phyloP scores from a whole-genome alignment of 257 asterid genomes.

The Ligustrum vulgare region DNA sequence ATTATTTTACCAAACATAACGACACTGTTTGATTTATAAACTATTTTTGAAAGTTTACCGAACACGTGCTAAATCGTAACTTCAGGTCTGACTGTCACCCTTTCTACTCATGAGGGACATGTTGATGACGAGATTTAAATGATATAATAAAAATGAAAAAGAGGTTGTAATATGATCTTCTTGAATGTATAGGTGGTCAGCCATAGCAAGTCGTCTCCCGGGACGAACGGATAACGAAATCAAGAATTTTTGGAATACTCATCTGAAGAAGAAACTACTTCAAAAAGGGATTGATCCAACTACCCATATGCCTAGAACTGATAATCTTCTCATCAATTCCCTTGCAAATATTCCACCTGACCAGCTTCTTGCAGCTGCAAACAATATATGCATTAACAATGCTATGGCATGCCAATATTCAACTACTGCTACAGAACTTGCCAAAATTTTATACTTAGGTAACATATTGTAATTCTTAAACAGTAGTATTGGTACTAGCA shows the following conservation, averaged over 20 bases:
- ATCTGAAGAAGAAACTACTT: constrained; percentile 33
- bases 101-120: background rate
- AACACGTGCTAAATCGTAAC: no score
- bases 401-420: constrained; percentile 21
- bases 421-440: constrained; percentile 24
- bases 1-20: no score
- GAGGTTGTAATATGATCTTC: background rate
- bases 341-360: constrained; percentile 7
- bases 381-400: constrained; percentile 8
- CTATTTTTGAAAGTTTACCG: no score
- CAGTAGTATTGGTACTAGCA: background rate
- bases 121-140: background rate
- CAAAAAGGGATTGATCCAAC: constrained; percentile 38
- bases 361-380: constrained; percentile 9
- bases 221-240: constrained; percentile 45
- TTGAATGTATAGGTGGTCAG: constrained; percentile 34
- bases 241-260: constrained; percentile 44
- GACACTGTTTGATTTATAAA: no score
- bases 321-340: constrained; percentile 16
- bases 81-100: background rate
- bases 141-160: background rate
- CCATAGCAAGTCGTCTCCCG: constrained; percentile 36
- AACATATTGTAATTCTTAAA: constrained; percentile 27
- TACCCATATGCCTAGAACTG: constrained; percentile 34
- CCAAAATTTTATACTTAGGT: constrained; percentile 22